Evolutionary conservation across 2,329 filamentous ascomycete genomes (phyloP).

Genomic region (Talaromyces piceae): DNA sequence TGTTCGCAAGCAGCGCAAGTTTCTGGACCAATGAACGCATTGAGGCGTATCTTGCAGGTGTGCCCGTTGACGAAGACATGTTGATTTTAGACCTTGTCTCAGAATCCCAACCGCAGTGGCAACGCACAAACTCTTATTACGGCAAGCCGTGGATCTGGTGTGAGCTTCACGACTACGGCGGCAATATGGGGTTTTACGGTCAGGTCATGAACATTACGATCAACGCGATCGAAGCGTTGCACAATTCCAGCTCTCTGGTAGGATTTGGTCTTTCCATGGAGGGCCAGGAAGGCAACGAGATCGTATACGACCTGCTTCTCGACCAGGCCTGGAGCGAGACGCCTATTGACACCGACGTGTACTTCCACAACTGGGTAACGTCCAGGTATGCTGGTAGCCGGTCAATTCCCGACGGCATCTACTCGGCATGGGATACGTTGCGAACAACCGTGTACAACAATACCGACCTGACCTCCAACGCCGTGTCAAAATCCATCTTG

Average conservation of each 20-base stretch:
- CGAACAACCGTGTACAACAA: slow-evolving; percentile 44
- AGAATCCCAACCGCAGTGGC: slow-evolving; percentile 45
- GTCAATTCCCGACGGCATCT: slow-evolving; percentile 25
- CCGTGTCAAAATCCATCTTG: slow-evolving; percentile 41
- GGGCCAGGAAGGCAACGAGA: slow-evolving; percentile 47
- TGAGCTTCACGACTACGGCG: slow-evolving; percentile 45
- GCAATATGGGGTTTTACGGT: slow-evolving; percentile 45
- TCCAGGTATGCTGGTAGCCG: slow-evolving; percentile 32
- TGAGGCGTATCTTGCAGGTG: slow-evolving; percentile 44
- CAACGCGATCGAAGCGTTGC: slow-evolving; percentile 40
- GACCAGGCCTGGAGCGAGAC: slow-evolving; percentile 44
- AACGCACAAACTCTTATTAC: slow-evolving; percentile 43
- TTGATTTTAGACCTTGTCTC: slow-evolving; percentile 46
- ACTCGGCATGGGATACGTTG: slow-evolving; percentile 42
- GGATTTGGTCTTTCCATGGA: slow-evolving; percentile 46
- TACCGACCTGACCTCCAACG: slow-evolving; percentile 35
- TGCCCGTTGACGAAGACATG: slow-evolving; percentile 39
- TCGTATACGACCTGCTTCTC: slow-evolving; percentile 45
- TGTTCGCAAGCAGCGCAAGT: slow-evolving; percentile 38
- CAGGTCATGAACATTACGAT: slow-evolving; percentile 44
- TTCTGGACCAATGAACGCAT: slow-evolving; percentile 46
- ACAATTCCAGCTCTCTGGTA: slow-evolving; percentile 36
- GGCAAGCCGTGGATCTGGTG: slow-evolving; percentile 51
- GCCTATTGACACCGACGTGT: slow-evolving; percentile 38
- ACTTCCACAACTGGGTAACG: slow-evolving; percentile 42